Base-by-base conservation (phyloP, 2,329 filamentous ascomycete species). In the Zarea fungicola region DNA sequence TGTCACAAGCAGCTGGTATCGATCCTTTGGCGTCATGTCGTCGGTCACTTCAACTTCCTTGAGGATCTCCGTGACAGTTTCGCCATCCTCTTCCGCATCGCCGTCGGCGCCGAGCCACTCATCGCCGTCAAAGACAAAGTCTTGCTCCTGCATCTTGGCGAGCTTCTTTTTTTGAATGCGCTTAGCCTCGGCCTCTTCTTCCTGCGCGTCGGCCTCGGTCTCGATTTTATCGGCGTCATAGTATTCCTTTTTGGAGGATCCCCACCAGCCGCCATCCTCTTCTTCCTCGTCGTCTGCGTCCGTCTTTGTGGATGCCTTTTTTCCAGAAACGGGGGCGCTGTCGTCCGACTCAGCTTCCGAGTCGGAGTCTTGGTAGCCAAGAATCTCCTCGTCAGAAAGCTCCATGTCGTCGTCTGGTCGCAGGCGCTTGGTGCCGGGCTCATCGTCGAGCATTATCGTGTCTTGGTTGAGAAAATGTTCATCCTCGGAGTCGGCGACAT, bases 401-500 rank as follows among this genome's bases (percentile, higher is more conserved):
- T 84, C 79, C 31, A 83, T 65, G 31, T 82, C 80, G 53, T 93
- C 81, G 61, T 83, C 75, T 58, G 83, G 85, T 59, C 85, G 82
- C 60, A 84, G 77, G 55, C 88, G 83, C 72, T 96, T 96, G 25
- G 83, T 83, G 32, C 81, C 79, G 13, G 85, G 88, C 28, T 78
- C 85, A 56, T 96, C 89, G 25, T 95, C 89, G 31, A 99, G 77
- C 60, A 92, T 69, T 54, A 99, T 83, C 62, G 88, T 85, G 68
- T 99, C 93, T 55, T 87, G 81, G 55, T 91, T 85, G 52, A 91
- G 75, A 60, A 92, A 89, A 65, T 96, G 95, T 64, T 96, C 89
- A 66, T 99, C 93, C 65, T 96, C 89, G 1, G 90, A 95, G 65
- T 96, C 85, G 56, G 91, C 89, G 58, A 99, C 85, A 68, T 95